phyloP scores from a whole-genome alignment of 2,329 filamentous ascomycete genomes.

The Diaporthe sp. region DNA sequence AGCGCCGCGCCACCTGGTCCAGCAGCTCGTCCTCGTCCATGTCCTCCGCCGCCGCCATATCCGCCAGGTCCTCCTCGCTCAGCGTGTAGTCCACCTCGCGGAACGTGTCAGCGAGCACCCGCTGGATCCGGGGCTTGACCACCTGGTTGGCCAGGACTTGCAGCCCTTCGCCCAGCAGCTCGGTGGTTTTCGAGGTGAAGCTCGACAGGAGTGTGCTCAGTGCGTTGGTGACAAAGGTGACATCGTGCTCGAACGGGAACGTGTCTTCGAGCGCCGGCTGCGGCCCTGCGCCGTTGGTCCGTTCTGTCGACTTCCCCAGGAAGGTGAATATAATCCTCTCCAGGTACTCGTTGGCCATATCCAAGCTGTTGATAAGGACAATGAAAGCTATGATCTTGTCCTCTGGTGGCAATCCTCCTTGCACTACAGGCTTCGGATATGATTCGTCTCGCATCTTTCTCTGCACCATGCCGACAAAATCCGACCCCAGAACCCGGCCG shows the following conservation, averaged over 20 bases:
- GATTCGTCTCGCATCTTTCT: constrained; percentile 97
- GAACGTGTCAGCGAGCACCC: constrained; percentile 89
- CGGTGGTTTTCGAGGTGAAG: constrained; percentile 83
- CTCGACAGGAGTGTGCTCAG: constrained; percentile 78
- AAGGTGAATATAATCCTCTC: constrained; percentile 84
- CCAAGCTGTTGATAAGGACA: constrained; percentile 94
- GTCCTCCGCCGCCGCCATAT: constrained; percentile 67
- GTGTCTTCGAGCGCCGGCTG: constrained; percentile 69
- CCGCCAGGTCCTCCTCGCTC: constrained; percentile 71
- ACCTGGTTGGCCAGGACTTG: constrained; percentile 90
- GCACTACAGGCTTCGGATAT: constrained; percentile 84
- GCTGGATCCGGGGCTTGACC: constrained; percentile 85
- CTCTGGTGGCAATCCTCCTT: constrained; percentile 88
- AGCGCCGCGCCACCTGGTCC: constrained; percentile 83
- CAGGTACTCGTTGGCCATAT: constrained; percentile 92
- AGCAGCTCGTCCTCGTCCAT: constrained; percentile 66
- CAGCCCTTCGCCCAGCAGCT: constrained; percentile 87
- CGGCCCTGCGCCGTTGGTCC: constrained; percentile 51
- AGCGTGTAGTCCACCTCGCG: constrained; percentile 90
- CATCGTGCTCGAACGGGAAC: constrained; percentile 87
- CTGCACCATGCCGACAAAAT: constrained; percentile 97
- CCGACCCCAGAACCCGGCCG: constrained; percentile 83
- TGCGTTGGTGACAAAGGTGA: constrained; percentile 75
- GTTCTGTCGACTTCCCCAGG: constrained; percentile 61
- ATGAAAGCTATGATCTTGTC: constrained; percentile 91